A percentile compares a stretch with the other conserved stretches of the same genome.
phyloP scores from a whole-genome alignment of 176 grass and related monocot genomes.

The Bonia amplexicaulis region DNA sequence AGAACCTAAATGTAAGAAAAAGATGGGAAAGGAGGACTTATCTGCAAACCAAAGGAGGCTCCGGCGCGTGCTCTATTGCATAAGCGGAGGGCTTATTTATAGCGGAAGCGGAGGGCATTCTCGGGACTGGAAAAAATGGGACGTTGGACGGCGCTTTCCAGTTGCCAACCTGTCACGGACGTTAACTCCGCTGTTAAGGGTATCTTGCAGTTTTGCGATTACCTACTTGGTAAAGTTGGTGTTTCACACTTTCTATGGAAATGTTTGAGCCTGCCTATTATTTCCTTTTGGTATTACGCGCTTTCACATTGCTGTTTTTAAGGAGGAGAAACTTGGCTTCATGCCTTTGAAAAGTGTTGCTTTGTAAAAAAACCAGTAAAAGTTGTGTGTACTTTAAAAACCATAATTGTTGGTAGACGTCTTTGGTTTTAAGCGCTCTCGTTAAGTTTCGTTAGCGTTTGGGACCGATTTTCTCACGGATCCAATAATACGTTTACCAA shows the following conservation, averaged over 20 bases:
- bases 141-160: slow-evolving; percentile 34
- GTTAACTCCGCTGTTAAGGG: background rate
- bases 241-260: background rate
- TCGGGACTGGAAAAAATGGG: background rate
- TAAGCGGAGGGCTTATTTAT: slow-evolving; percentile 28
- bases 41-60: background rate
- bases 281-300: background rate
- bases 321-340: background rate
- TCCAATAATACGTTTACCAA: too few relatives aligned
- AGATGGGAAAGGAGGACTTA: slow-evolving; percentile 19
- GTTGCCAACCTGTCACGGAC: slow-evolving; percentile 18
- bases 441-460: background rate
- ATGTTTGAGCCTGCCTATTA: background rate
- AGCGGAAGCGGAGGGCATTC: background rate
- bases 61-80: background rate
- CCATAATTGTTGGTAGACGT: fast-evolving
- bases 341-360: background rate
- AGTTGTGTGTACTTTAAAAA: background rate
- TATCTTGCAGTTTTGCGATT: background rate
- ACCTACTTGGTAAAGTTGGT: fast-evolving
- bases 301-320: background rate
- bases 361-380: background rate
- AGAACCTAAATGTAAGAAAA: background rate
- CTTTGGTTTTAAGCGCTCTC: fast-evolving
- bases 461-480: background rate